phyloP scores from a whole-genome alignment of 2,329 filamentous ascomycete species.

The Microdochium bolleyi region DNA sequence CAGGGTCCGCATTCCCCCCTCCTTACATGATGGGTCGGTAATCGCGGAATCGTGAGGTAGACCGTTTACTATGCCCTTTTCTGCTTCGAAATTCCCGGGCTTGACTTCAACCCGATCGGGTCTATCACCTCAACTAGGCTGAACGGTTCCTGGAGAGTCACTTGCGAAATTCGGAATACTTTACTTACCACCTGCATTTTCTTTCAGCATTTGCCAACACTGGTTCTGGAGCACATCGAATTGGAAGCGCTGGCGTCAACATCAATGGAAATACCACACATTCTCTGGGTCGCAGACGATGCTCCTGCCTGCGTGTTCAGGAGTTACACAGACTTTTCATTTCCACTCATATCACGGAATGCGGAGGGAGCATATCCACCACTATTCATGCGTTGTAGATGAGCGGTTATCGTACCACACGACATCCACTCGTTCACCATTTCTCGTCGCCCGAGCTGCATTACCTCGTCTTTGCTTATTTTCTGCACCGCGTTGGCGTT shows the following conservation, averaged over 20 bases:
- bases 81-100: no score
- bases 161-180: no score
- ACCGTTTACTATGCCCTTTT: neutral
- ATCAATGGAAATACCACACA: neutral
- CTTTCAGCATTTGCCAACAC: conserved; percentile 3
- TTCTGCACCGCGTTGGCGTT: neutral
- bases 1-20: conserved; percentile 10
- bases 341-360: neutral
- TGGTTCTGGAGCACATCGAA: neutral
- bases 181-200: conserved; percentile 4
- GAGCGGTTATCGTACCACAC: neutral
- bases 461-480: neutral
- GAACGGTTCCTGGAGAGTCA: no score
- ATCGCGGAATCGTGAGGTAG: conserved; percentile 4
- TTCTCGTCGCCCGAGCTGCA: neutral
- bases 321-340: neutral
- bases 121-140: no score
- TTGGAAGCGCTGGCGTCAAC: neutral
- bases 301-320: neutral
- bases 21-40: conserved; percentile 19
- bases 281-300: neutral
- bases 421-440: neutral
- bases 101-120: no score
- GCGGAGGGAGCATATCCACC: no score
- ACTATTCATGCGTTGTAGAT: neutral